Evolutionary conservation across 2,329 filamentous ascomycete genomes (phyloP).

Genomic region (Talaromyces sp.): DNA sequence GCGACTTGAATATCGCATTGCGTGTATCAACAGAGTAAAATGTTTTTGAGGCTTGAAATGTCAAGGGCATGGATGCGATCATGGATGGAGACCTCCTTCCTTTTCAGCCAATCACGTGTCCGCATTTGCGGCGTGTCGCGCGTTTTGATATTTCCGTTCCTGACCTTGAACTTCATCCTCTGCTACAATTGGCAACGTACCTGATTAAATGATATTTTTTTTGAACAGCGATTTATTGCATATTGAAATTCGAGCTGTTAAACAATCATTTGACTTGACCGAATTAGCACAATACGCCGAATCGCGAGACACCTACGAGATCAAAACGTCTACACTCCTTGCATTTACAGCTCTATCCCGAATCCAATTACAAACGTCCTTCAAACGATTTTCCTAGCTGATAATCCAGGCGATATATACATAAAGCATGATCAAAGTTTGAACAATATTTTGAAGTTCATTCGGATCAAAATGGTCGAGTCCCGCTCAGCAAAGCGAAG

Average conservation of each 20-base stretch:
- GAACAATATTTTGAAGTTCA: background rate
- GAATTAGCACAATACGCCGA: background rate
- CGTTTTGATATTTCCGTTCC: conserved; percentile 17
- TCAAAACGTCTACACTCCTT: conserved; percentile 1
- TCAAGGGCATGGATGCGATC: background rate
- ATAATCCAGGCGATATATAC: background rate
- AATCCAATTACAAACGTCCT: background rate
- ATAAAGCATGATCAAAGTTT: background rate
- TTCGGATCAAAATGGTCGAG: conserved; percentile 31
- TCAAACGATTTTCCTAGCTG: background rate
- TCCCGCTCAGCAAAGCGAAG: conserved; percentile 38
- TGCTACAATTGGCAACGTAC: background rate
- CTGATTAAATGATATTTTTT: background rate
- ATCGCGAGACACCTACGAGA: background rate
- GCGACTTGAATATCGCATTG: background rate
- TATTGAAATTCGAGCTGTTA: background rate
- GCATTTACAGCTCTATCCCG: background rate
- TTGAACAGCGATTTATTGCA: background rate
- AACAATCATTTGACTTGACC: background rate
- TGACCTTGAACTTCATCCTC: conserved; percentile 3
- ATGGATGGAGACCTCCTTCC: conserved; percentile 6
- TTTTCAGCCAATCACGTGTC: conserved; percentile 14
- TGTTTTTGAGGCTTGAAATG: background rate
- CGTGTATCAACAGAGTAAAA: background rate
- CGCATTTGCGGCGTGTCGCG: conserved; percentile 17